Conservation (phyloP, 2,329 filamentous ascomycete genomes). For the Colletotrichum musicola region DNA sequence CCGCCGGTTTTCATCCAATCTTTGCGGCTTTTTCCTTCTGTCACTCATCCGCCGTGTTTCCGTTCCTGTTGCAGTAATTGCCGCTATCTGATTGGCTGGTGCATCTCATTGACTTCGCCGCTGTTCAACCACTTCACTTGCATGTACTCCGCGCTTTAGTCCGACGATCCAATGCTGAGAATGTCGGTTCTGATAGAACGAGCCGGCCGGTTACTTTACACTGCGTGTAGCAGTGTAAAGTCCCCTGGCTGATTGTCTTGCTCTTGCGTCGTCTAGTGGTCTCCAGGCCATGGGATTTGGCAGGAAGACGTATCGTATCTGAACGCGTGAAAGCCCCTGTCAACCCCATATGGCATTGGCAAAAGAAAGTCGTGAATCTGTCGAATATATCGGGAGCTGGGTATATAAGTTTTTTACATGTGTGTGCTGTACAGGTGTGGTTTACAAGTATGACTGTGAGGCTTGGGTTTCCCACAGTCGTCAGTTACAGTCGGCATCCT, state of each 20-base stretch:
- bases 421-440: constrained; percentile 32
- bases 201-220: constrained; percentile 50
- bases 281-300: constrained; percentile 65
- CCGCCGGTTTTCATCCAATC: constrained; percentile 4
- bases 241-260: constrained; percentile 47
- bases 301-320: constrained; percentile 75
- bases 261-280: constrained; percentile 74
- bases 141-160: constrained; percentile 76
- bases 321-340: constrained; percentile 58
- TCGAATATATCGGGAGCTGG: constrained; percentile 32
- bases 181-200: constrained; percentile 74
- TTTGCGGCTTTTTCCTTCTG: constrained; percentile 5
- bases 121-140: constrained; percentile 22
- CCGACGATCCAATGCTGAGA: constrained; percentile 70
- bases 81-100: constrained; percentile 17
- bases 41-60: constrained; percentile 10
- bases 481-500: background rate
- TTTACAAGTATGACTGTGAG: constrained; percentile 22
- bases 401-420: constrained; percentile 35
- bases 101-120: constrained; percentile 4
- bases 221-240: background rate
- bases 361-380: background rate
- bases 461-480: background rate
- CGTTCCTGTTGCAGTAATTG: constrained; percentile 16
- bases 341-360: background rate